Base-by-base conservation (phyloP, 129 eudicot species). In the Chrysanthemum lavandulifolium region DNA sequence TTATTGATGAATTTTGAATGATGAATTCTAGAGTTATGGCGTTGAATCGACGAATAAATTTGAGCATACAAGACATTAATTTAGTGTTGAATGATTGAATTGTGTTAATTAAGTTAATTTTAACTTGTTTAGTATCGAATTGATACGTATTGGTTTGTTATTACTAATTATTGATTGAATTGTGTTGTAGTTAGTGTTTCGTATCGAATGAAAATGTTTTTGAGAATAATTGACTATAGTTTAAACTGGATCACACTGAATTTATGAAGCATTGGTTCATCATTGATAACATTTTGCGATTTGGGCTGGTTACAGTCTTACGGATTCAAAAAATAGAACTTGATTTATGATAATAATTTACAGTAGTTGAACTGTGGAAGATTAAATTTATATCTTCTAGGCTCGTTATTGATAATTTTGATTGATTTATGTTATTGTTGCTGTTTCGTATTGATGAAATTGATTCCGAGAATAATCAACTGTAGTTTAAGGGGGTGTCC, bases 21-120 rank as follows among this genome's bases (percentile, higher is more conserved):
- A 53, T 40, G 1, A 33, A 43, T 54, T 29, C n/a, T 69, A 69
- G 70, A 71, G 81, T 60, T 76, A 76, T 75, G 65, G 71, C 64
- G 62, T 75, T 25, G 67, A 76, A 47, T 67, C 11, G 73, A 13
- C 66, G 25, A 65, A 13, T 74, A 13, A 2, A 36, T 50, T 65
- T 54, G 27, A 40, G 76, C 45, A 62, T 62, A 10, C 10, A 45
- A 10, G 50, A 27, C 60, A 6, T 51, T 25, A 56, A 43, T 7
- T 23, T 25, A 57, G 47, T 23, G 18, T 47, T 56, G 31, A 50
- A 45, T 45, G 0, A 15, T 60, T 2, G 14, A 33, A 67, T 67
- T 47, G 18, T 23, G 25, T 23, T 18, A 8, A 57, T 57, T 5
- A 29, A 57, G 4, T 2, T 16, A 59, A 23, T 4, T 21, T 23